These are phyloP conservation scores for Neofusicoccum ribis DNA, from an alignment of 2,329 filamentous ascomycete species.

Conservation along the genomic window DNA sequence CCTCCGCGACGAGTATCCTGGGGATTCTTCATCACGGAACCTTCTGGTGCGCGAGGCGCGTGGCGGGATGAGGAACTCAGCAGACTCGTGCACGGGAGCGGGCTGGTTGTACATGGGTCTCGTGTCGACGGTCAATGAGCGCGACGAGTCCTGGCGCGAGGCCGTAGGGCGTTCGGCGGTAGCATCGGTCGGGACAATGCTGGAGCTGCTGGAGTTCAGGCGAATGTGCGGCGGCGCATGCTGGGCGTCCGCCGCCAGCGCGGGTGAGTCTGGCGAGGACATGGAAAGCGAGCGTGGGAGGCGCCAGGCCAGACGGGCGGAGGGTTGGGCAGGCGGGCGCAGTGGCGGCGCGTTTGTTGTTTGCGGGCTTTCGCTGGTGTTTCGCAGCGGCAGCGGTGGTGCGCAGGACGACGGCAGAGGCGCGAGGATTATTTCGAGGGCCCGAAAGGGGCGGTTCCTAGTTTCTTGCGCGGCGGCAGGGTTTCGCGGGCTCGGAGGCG, in stretches of 20 bases:
- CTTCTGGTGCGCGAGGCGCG: conserved; percentile 50
- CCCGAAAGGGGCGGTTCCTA: conserved; percentile 6
- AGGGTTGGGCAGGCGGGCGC: not conserved
- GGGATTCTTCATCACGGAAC: conserved; percentile 55
- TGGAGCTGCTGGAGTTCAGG: conserved; percentile 61
- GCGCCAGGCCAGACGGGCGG: not conserved
- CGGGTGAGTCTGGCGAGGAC: conserved; percentile 14
- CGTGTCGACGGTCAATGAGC: conserved; percentile 40
- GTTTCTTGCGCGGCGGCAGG: not conserved
- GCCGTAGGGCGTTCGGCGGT: conserved; percentile 37
- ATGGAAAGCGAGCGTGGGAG: conserved; percentile 15
- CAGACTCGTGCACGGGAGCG: conserved; percentile 42
- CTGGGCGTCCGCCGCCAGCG: conserved; percentile 23
- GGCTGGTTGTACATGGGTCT: conserved; percentile 33
- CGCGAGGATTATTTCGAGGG: not conserved
- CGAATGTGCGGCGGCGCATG: conserved; percentile 59
- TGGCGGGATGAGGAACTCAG: conserved; percentile 54
- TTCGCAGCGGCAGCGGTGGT: not conserved
- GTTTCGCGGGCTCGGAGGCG: not conserved
- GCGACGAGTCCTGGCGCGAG: conserved; percentile 43
- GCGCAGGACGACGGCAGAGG: not conserved
- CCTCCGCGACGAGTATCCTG: conserved; percentile 48
- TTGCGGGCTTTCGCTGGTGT: not conserved
- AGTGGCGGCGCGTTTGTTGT: not conserved
- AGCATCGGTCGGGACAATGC: conserved; percentile 47